Evolutionary conservation across 306 rosid species (phyloP).

Genomic region (Trifolium repens): DNA sequence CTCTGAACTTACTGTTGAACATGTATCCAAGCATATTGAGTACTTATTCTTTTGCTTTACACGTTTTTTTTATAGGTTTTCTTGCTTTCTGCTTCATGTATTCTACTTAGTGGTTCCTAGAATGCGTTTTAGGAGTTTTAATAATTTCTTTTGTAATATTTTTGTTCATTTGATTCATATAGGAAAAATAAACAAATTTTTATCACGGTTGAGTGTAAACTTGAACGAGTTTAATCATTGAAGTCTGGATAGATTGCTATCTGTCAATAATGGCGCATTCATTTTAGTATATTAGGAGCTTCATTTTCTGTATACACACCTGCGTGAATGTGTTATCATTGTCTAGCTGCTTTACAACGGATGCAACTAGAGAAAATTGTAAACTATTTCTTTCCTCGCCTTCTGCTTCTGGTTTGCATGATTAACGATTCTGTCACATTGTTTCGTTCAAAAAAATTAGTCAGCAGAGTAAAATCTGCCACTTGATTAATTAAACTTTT

Average conservation of each 20-base stretch:
- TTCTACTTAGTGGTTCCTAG: constrained; percentile 48
- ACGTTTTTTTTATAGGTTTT: constrained; percentile 46
- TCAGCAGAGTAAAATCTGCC: neutral
- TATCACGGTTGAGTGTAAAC: constrained; percentile 9
- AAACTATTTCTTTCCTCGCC: neutral
- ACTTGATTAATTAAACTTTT: constrained; percentile 11
- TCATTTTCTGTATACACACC: neutral
- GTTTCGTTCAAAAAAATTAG: neutral
- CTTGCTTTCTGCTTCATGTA: constrained; percentile 48
- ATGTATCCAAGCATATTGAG: constrained; percentile 31
- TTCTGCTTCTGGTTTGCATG: neutral
- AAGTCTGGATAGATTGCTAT: constrained; percentile 16
- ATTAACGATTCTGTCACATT: neutral
- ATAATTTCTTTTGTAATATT: constrained; percentile 38
- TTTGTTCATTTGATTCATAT: constrained; percentile 41
- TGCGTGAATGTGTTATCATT: constrained; percentile 2
- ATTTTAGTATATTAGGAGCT: constrained; percentile 10
- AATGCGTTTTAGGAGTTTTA: constrained; percentile 41
- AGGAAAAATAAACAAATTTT: constrained; percentile 48
- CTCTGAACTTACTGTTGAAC: constrained; percentile 35
- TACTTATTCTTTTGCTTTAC: constrained; percentile 39
- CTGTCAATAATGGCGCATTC: constrained; percentile 14
- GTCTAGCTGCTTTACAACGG: neutral
- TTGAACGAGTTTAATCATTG: constrained; percentile 24
- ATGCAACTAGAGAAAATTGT: constrained; percentile 11